Evolutionary conservation across 768 basidiomycete species (phyloP).

Genomic region (Boletus vermiculosoides): DNA sequence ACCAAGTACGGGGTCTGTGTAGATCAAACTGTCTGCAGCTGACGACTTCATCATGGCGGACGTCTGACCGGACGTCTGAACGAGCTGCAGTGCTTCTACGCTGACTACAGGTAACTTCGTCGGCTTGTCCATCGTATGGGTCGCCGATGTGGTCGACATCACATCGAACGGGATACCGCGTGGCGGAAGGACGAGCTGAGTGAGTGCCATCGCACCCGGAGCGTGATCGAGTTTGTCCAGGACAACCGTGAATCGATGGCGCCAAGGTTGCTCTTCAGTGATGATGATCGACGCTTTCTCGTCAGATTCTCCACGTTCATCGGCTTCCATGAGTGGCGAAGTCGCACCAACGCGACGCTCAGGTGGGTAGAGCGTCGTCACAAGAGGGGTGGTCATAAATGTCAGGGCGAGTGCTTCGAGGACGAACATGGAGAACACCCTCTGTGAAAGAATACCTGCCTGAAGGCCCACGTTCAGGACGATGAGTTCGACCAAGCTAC

Average conservation of each 20-base stretch:
- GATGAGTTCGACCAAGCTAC: slow-evolving; percentile 88
- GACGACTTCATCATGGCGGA: slow-evolving; percentile 67
- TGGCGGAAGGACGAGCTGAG: slow-evolving; percentile 68
- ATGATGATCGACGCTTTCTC: slow-evolving; percentile 6
- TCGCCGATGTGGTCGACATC: slow-evolving; percentile 12
- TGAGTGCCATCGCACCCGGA: slow-evolving; percentile 78
- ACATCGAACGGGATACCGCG: slow-evolving; percentile 4
- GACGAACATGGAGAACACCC: slow-evolving; percentile 95
- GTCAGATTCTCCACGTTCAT: slow-evolving; percentile 27
- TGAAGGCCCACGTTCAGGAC: slow-evolving; percentile 91
- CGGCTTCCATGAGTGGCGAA: slow-evolving; percentile 24
- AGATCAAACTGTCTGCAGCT: slow-evolving; percentile 61
- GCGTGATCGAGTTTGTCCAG: slow-evolving; percentile 89
- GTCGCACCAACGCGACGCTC: slow-evolving; percentile 44
- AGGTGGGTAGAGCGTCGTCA: slow-evolving; percentile 65
- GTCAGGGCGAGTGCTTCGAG: slow-evolving; percentile 80
- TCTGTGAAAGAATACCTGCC: slow-evolving; percentile 70
- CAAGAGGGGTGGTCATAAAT: slow-evolving; percentile 81
- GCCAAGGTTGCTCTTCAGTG: slow-evolving; percentile 34
- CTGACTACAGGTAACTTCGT: slow-evolving; percentile 34
- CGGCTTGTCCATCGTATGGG: neutral
- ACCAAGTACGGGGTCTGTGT: slow-evolving; percentile 67
- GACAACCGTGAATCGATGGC: slow-evolving; percentile 74
- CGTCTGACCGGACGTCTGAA: slow-evolving; percentile 73
- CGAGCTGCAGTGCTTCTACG: slow-evolving; percentile 79